phyloP scores from a whole-genome alignment of 2,329 filamentous ascomycete genomes.

The Penicillium hordei region DNA sequence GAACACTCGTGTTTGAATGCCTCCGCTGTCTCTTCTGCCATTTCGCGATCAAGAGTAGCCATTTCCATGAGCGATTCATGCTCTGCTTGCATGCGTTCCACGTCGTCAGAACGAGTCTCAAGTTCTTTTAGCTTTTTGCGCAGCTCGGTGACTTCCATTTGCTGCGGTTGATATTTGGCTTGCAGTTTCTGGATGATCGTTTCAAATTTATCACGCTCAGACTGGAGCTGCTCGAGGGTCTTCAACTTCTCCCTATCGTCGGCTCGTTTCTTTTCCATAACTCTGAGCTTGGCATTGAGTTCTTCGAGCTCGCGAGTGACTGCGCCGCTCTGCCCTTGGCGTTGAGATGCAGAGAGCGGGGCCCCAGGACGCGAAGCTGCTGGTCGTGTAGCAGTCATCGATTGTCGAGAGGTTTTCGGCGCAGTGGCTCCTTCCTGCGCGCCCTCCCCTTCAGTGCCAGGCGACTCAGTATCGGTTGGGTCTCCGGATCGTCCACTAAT shows the following conservation, averaged over 20 bases:
- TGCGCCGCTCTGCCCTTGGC: conserved; percentile 50
- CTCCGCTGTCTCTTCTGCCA: conserved; percentile 92
- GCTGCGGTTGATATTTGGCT: conserved; percentile 80
- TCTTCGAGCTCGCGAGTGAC: conserved; percentile 75
- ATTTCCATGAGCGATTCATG: conserved; percentile 83
- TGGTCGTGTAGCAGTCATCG: conserved; percentile 26
- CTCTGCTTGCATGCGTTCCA: conserved; percentile 76
- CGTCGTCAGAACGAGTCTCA: conserved; percentile 64
- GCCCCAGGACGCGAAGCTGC: conserved; percentile 28
- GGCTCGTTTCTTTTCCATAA: conserved; percentile 80
- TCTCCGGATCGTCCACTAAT: conserved; percentile 33
- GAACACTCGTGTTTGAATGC: conserved; percentile 78
- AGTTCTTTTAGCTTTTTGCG: conserved; percentile 76
- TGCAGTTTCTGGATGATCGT: conserved; percentile 87
- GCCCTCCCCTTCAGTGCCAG: conserved; percentile 25
- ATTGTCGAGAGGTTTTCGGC: conserved; percentile 25
- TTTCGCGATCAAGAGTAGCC: conserved; percentile 85
- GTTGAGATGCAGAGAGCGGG: conserved; percentile 35
- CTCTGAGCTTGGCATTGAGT: conserved; percentile 78
- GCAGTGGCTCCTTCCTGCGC: conserved; percentile 21
- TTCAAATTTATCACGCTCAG: conserved; percentile 59
- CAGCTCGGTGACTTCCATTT: conserved; percentile 74
- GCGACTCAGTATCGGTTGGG: conserved; percentile 29
- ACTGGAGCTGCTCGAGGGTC: conserved; percentile 70
- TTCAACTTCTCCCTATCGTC: conserved; percentile 87